These are phyloP conservation scores for Fusarium sp. DNA, from an alignment of 2,329 filamentous ascomycete species.

Conservation along the genomic window DNA sequence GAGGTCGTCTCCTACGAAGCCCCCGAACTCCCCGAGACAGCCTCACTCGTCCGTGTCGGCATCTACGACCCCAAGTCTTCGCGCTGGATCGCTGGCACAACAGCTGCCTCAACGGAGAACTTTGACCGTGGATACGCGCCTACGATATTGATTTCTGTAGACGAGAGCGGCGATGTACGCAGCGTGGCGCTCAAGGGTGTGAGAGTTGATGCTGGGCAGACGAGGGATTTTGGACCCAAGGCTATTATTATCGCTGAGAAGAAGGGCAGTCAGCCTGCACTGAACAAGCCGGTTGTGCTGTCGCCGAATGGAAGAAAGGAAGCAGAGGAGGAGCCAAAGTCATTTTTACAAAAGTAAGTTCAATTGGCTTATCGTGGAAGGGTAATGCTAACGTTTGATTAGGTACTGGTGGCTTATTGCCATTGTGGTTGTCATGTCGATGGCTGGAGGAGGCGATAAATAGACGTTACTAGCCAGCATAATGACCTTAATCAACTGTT, in stretches of 20 bases:
- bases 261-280: constrained; percentile 65
- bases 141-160: constrained; percentile 64
- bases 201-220: constrained; percentile 70
- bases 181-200: constrained; percentile 67
- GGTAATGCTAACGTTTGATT: constrained; percentile 49
- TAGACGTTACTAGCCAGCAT: constrained; percentile 47
- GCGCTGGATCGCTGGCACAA: constrained; percentile 65
- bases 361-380: neutral
- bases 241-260: constrained; percentile 61
- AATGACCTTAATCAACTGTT: constrained; percentile 5
- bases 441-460: constrained; percentile 66
- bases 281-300: constrained; percentile 73
- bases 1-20: constrained; percentile 66
- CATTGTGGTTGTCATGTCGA: constrained; percentile 63
- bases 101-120: constrained; percentile 65
- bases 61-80: constrained; percentile 61
- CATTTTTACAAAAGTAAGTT: constrained; percentile 73
- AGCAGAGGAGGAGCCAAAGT: constrained; percentile 68
- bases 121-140: constrained; percentile 72
- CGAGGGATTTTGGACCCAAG: constrained; percentile 73
- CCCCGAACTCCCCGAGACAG: constrained; percentile 61
- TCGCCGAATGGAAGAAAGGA: constrained; percentile 69
- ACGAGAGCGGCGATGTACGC: constrained; percentile 57
- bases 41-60: constrained; percentile 67
- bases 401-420: constrained; percentile 76